Evolutionary conservation across 108 stramenopile species (phyloP).

Genomic region (Fistulifera solaris): DNA sequence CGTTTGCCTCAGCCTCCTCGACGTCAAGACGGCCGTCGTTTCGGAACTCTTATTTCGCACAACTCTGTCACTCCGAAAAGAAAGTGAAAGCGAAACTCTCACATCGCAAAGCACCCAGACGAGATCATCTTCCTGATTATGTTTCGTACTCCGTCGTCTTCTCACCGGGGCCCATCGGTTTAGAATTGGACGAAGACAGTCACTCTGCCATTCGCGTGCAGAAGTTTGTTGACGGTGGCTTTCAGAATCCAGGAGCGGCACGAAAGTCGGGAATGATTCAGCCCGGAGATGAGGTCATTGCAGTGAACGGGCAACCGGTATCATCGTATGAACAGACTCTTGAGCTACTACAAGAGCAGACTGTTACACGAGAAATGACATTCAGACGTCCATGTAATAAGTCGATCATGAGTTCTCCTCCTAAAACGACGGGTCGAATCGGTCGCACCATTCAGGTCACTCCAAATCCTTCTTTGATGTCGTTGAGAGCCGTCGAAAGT

Average conservation of each 20-base stretch:
- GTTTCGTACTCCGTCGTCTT: conserved; percentile 20
- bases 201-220: conserved; percentile 26
- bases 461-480: background rate
- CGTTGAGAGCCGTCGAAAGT: background rate
- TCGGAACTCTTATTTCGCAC: no score
- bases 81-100: no score
- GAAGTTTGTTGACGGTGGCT: conserved; percentile 34
- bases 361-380: conserved; percentile 13
- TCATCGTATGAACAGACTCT: conserved; percentile 33
- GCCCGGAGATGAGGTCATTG: conserved; percentile 30
- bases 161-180: conserved; percentile 40
- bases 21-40: no score
- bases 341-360: conserved; percentile 15
- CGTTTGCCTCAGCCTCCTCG: no score
- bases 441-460: conserved; percentile 1
- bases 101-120: no score
- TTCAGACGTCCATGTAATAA: conserved; percentile 20
- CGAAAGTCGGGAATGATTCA: conserved; percentile 29
- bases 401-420: background rate
- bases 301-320: conserved; percentile 18
- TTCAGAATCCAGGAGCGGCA: conserved; percentile 36
- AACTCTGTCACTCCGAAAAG: no score
- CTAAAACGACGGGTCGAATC: background rate
- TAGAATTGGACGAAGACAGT: conserved; percentile 37
- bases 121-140: background rate